phyloP scores from a whole-genome alignment of 306 rosid genomes.

The Clitoria ternatea region DNA sequence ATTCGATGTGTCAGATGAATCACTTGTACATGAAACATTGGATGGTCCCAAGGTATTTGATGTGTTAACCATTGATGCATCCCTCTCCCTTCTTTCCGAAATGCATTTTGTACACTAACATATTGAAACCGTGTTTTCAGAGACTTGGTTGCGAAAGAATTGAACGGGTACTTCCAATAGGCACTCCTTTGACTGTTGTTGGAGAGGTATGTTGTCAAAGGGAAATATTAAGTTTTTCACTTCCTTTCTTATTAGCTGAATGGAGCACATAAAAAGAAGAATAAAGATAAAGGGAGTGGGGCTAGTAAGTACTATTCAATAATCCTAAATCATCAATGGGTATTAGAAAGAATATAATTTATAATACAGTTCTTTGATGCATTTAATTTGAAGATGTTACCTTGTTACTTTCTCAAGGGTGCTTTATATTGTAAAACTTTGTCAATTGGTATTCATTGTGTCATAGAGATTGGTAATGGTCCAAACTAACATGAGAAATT shows the following conservation, averaged over 20 bases:
- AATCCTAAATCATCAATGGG: too few relatives aligned
- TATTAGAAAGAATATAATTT: too few relatives aligned
- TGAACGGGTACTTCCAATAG: constrained; percentile 74
- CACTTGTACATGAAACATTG: constrained; percentile 86
- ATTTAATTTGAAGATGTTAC: constrained; percentile 1
- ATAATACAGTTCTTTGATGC: constrained; percentile 6
- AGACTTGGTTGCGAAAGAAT: constrained; percentile 82
- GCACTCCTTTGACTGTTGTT: constrained; percentile 74
- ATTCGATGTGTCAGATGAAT: constrained; percentile 85
- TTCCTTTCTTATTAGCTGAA: neutral
- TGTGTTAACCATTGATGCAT: constrained; percentile 12
- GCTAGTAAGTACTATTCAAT: neutral
- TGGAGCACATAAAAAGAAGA: neutral
- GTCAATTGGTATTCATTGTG: neutral
- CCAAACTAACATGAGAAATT: neutral
- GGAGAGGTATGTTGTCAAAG: constrained; percentile 53
- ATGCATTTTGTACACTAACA: neutral
- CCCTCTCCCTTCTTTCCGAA: neutral
- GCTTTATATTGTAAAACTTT: neutral
- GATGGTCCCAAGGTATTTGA: constrained; percentile 97
- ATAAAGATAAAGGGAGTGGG: neutral
- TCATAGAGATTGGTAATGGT: constrained; percentile 1
- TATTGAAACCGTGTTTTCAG: constrained; percentile 27
- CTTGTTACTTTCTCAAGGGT: constrained; percentile 5
- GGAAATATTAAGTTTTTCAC: neutral